These are phyloP conservation scores for Cryptococcus deneoformans DNA, from an alignment of 1,284 basidiomycete species.

Conservation along the genomic window DNA sequence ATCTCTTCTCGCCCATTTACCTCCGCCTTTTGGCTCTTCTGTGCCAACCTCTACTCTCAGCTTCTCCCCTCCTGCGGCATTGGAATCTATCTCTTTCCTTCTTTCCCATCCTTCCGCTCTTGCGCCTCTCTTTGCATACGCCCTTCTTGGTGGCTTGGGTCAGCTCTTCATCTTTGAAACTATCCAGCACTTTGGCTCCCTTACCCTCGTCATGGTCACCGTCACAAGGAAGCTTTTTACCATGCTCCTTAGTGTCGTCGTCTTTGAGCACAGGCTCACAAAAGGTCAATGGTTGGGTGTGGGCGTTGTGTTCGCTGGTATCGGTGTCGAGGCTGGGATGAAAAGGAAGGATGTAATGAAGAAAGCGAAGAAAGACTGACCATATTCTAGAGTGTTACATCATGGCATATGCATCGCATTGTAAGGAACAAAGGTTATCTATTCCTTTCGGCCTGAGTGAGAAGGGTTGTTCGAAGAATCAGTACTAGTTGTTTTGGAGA, in stretches of 20 bases:
- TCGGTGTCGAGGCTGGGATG: slow-evolving; percentile 86
- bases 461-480: slow-evolving; percentile 2
- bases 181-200: slow-evolving; percentile 88
- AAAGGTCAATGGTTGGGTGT: slow-evolving; percentile 89
- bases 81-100: slow-evolving; percentile 71
- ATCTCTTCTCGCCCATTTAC: slow-evolving; percentile 24
- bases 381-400: slow-evolving; percentile 1
- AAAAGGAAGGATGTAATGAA: slow-evolving; percentile 54
- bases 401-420: slow-evolving; percentile 1
- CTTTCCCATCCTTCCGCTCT: slow-evolving; percentile 73
- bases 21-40: slow-evolving; percentile 51
- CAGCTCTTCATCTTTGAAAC: slow-evolving; percentile 99
- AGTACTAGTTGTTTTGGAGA: not conserved
- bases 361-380: slow-evolving; percentile 27
- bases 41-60: slow-evolving; percentile 46
- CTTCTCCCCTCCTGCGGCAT: slow-evolving; percentile 62
- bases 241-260: slow-evolving; percentile 91
- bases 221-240: slow-evolving; percentile 98
- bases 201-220: slow-evolving; percentile 91
- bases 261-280: slow-evolving; percentile 86
- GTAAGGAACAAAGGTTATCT: not conserved
- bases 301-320: slow-evolving; percentile 85
- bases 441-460: not conserved
- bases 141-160: slow-evolving; percentile 85
- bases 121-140: slow-evolving; percentile 76